Evolutionary conservation across 2,329 filamentous ascomycete species (phyloP), one percentile per base, ranked within the genome.

Genomic region (Graphilbum fragrans): DNA sequence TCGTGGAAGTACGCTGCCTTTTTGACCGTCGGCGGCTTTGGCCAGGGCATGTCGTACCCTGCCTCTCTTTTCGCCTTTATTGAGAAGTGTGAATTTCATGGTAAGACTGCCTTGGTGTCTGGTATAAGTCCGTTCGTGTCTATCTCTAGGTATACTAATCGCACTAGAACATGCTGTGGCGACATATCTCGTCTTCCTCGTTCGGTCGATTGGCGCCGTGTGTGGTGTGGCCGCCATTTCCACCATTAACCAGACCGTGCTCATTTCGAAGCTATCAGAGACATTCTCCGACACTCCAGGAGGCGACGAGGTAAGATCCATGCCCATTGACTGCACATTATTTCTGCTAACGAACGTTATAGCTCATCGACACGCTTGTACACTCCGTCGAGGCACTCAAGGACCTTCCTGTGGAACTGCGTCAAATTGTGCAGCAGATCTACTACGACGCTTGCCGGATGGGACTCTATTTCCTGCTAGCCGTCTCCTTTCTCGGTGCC

Each of bases 191-290:
- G 70, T 78, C 7, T 81, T 81, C 52, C 64, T 81, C 18, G 68
- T 81, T 35, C 69, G 77, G 21, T 80, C 74, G 0, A 58, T 81
- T 3, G 77, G 76, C 2, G 72, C 69, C 0, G 75, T 81, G 16
- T 80, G 74, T 68, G 76, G 77, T 10, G 77, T 81, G 2, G 75
- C 77, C 1, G 61, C 75, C 29, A 74, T 74, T 0, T 77, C 75
- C 9, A 68, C 75, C 7, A 74, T 81, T 35, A 64, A 78, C 27
- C 77, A 81, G 56, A 80, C 74, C 21, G 18, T 32, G 1, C 25
- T 38, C 10, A 6, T 10, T 10, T 12, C 5, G 8, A 17, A 37
- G 19, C 22, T 47, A 22, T 18, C 41, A 3, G 36, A 29, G 1
- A 20, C 37, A 3, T 47, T 47, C 35, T 29, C 27, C 11, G 43